Evolutionary conservation across 73 alveolate genomes (phyloP).

Genomic region (Paramecium tetraurelia): DNA sequence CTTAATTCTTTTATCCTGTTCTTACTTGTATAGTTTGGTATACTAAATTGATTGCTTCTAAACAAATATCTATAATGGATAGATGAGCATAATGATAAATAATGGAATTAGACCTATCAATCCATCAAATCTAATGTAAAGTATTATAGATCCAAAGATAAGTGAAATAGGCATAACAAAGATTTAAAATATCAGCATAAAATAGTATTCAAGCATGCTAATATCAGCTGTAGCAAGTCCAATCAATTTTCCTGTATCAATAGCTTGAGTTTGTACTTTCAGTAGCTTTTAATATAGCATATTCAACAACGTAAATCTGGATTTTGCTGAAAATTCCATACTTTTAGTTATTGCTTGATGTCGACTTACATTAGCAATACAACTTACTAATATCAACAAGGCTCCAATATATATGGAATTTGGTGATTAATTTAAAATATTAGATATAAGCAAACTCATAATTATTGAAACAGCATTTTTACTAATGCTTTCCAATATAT

Average conservation of each 20-base stretch:
- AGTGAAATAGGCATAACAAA: neutral
- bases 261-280: neutral
- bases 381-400: neutral
- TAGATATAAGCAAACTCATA: neutral
- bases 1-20: neutral
- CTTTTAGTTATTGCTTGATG: neutral
- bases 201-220: neutral
- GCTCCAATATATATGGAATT: neutral
- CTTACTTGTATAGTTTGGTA: neutral
- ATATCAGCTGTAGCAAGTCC: neutral
- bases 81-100: neutral
- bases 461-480: neutral
- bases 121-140: neutral
- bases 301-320: neutral
- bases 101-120: neutral
- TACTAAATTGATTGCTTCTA: neutral
- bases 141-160: neutral
- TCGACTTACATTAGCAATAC: neutral
- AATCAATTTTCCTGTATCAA: neutral
- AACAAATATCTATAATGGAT: neutral
- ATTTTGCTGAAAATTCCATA: conserved; percentile 10
- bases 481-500: neutral
- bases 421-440: neutral
- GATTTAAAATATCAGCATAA: neutral
- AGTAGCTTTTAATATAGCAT: neutral